phyloP scores from a whole-genome alignment of 192 early-diverging fungal genomes.

The Entrophospora sp. region DNA sequence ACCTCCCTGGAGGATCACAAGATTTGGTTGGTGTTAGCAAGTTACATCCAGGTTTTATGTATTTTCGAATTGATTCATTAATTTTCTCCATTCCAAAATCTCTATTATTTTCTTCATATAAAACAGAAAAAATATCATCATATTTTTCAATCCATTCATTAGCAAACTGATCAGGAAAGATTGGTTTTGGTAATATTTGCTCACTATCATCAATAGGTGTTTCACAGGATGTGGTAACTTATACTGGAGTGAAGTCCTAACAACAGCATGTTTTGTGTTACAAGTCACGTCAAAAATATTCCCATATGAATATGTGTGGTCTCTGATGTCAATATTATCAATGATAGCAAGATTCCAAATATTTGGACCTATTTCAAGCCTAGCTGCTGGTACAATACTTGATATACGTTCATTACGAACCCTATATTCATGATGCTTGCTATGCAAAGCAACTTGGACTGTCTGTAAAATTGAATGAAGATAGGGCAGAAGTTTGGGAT shows the following conservation, averaged over 20 bases:
- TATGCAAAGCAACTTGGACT: neutral
- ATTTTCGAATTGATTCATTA: neutral
- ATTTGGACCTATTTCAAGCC: neutral
- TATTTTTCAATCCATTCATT: too few species aligned
- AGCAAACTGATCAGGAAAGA: neutral
- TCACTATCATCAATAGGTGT: neutral
- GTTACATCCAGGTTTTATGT: neutral
- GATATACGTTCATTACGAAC: neutral
- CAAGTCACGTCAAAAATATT: conserved; percentile 1
- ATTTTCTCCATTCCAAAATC: neutral
- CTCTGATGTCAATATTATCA: neutral
- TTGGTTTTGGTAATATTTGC: neutral
- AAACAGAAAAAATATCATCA: neutral
- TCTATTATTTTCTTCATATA: neutral
- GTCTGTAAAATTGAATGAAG: neutral
- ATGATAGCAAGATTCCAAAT: conserved; percentile 11
- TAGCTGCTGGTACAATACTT: neutral
- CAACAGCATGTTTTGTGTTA: neutral
- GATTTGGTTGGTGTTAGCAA: neutral
- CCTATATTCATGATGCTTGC: neutral
- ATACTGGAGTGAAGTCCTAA: neutral
- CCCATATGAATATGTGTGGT: neutral
- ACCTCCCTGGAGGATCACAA: neutral
- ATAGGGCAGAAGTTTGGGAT: neutral
- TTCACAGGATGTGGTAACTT: neutral